Conservation (phyloP, 106 monocot species). For the Dendrobium huoshanense region DNA sequence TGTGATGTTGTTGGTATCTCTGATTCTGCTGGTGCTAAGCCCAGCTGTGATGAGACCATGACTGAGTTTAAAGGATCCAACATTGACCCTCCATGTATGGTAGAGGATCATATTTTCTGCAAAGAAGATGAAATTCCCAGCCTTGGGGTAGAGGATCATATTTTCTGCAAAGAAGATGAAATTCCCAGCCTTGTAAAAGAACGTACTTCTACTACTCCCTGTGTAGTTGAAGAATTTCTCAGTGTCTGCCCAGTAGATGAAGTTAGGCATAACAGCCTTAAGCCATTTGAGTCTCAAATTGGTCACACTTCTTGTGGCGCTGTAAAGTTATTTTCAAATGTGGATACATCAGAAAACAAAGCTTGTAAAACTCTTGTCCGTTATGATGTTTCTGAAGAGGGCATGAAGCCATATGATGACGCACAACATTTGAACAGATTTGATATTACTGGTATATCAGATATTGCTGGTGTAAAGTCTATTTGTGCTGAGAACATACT, state of each 20-base stretch:
- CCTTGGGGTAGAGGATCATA: conserved; percentile 2
- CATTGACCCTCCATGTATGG: conserved; percentile 21
- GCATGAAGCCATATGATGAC: conserved; percentile 2
- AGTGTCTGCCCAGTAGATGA: background rate
- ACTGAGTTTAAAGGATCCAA: conserved; percentile 49
- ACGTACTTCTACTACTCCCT: background rate
- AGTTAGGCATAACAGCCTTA: background rate
- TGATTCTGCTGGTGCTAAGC: background rate
- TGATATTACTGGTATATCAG: conserved; percentile 9
- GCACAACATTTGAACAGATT: background rate
- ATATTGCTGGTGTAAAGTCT: background rate
- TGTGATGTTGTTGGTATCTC: conserved; percentile 8
- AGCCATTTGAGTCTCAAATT: background rate
- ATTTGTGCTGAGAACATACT: conserved; percentile 22
- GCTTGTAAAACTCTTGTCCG: background rate
- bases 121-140: conserved; percentile 19
- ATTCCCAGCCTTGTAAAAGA: conserved; percentile 22
- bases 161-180: conserved; percentile 13
- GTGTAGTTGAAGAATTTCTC: background rate
- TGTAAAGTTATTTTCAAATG: background rate
- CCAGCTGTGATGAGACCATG: conserved; percentile 19
- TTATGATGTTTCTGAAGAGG: conserved; percentile 6
- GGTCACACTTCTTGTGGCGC: background rate
- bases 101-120: conserved; percentile 4
- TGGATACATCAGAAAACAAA: background rate